Evolutionary conservation across 352 stramenopile species (phyloP), one percentile per base, ranked within the genome.

Genomic region (Pythium phragmiticola): DNA sequence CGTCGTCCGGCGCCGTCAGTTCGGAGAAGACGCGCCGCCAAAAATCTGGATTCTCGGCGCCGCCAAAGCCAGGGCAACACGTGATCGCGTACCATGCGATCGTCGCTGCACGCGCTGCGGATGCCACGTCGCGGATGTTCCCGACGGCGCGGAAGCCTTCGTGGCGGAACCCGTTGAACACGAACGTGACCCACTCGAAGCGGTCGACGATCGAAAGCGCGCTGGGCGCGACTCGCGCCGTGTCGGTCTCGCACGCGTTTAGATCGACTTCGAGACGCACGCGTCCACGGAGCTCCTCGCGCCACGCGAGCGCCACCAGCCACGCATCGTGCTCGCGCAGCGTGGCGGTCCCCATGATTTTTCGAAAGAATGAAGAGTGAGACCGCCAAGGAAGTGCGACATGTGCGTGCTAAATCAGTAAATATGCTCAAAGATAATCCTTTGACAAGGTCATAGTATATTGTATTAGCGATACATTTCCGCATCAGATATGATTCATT

Each of bases 121-220:
- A 17, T 3, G 28, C 30, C 0, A 37, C 16, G 11, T 55, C 43
- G 57, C 47, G 19, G 47, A 54, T 2, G 28, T 54, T 28, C 23
- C 30, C n/a, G 26, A 45, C 56, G 13, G 47, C 41, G 42, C 41
- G n/a, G 56, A 45, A 33, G 30, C 56, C 56, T n/a, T 42, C 23
- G 28, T 23, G 16, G 4, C 34, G 12, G 23, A 37, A 28, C 34
- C 26, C 47, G 36, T 55, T 36, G 11, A 59, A 42, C 19, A 39
- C 28, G 48, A 65, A 53, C 36, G 36, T 33, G 37, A 65, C 41
- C 59, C 59, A 65, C 48, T 52, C 59, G 39, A 53, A 65, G 36
- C 37, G 34, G 7, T 50, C 34, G 17, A 65, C 49, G 34, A 63
- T 54, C 23, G 19, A 11, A 23, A 52, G 34, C 21, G 21, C 4